Evolutionary conservation across 257 asterid genomes (phyloP).

Genomic region (Eustoma russellianum): DNA sequence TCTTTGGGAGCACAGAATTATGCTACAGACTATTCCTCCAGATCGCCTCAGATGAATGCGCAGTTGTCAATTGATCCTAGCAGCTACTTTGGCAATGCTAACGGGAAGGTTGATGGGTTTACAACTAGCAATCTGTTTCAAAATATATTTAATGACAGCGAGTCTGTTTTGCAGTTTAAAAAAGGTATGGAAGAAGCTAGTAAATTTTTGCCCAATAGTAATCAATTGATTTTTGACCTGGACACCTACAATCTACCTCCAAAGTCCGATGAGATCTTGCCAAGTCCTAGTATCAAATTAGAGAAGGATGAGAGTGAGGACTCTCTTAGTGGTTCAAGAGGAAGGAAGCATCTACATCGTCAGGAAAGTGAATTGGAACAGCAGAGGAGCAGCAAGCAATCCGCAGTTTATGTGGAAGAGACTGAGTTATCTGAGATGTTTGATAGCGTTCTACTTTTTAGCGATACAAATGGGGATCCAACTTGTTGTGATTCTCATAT

Average conservation of each 20-base stretch:
- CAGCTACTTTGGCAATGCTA: conserved; percentile 17
- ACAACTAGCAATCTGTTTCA: conserved; percentile 24
- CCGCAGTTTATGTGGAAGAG: conserved; percentile 53
- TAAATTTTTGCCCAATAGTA: conserved; percentile 59
- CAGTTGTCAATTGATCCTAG: conserved; percentile 20
- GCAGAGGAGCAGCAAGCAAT: conserved; percentile 79
- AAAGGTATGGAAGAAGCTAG: conserved; percentile 95
- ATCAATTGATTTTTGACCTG: conserved; percentile 60
- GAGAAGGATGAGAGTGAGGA: conserved; percentile 42
- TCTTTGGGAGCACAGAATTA: conserved; percentile 20
- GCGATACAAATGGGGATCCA: conserved; percentile 28
- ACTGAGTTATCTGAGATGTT: conserved; percentile 73
- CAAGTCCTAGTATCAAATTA: conserved; percentile 31
- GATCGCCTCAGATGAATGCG: conserved; percentile 16
- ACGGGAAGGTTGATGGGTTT: conserved; percentile 27
- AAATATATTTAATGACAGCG: conserved; percentile 44
- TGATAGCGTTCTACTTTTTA: conserved; percentile 65
- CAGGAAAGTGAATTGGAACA: conserved; percentile 48
- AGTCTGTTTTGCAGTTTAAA: conserved; percentile 70
- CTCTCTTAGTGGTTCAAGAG: conserved; percentile 29
- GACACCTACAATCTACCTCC: conserved; percentile 61
- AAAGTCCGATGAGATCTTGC: conserved; percentile 39
- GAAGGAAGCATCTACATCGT: conserved; percentile 66
- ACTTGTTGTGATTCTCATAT: conserved; percentile 10
- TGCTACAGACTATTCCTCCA: conserved; percentile 16